Percentiles rank a stretch among this genome's conserved stretches.
Evolutionary conservation across 2,329 filamentous ascomycete species (phyloP).

Genomic region (Blastomyces silverae): DNA sequence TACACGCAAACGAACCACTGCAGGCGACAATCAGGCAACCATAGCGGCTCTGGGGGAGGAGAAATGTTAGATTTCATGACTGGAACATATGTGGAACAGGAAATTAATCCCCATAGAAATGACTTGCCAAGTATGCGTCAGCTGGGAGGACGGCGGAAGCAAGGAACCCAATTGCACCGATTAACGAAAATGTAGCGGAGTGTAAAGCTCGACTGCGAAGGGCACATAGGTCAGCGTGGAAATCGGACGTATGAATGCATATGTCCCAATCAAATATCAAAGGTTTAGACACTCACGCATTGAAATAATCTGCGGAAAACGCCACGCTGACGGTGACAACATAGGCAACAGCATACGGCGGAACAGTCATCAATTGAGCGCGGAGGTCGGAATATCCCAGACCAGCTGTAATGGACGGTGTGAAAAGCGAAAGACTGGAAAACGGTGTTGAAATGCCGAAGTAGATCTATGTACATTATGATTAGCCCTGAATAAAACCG

Average conservation of each 20-base stretch:
- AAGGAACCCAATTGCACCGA: slow-evolving; percentile 54
- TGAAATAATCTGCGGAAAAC: slow-evolving; percentile 55
- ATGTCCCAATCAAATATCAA: not conserved
- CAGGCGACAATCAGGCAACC: slow-evolving; percentile 62
- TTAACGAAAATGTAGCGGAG: slow-evolving; percentile 44
- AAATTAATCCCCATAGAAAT: not conserved
- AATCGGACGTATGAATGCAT: not conserved
- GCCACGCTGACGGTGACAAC: slow-evolving; percentile 46
- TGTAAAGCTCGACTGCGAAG: slow-evolving; percentile 43
- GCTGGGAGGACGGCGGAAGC: slow-evolving; percentile 58
- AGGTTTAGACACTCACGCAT: slow-evolving; percentile 26
- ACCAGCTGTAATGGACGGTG: slow-evolving; percentile 59
- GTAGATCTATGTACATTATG: slow-evolving; percentile 41
- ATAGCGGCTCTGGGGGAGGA: slow-evolving; percentile 47
- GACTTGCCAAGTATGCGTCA: slow-evolving; percentile 47
- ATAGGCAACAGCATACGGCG: slow-evolving; percentile 58
- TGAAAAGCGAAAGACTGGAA: slow-evolving; percentile 53
- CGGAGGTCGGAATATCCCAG: slow-evolving; percentile 50
- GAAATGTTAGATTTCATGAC: not conserved
- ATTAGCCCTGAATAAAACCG: slow-evolving; percentile 14
- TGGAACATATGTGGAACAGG: not conserved
- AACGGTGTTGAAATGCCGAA: slow-evolving; percentile 52
- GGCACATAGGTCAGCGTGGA: slow-evolving; percentile 20
- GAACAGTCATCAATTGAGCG: slow-evolving; percentile 61
- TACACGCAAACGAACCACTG: slow-evolving; percentile 60